Evolutionary conservation across 2,329 filamentous ascomycete genomes (phyloP), one percentile per base, ranked within the genome.

Genomic region (Clonostachys byssicola): DNA sequence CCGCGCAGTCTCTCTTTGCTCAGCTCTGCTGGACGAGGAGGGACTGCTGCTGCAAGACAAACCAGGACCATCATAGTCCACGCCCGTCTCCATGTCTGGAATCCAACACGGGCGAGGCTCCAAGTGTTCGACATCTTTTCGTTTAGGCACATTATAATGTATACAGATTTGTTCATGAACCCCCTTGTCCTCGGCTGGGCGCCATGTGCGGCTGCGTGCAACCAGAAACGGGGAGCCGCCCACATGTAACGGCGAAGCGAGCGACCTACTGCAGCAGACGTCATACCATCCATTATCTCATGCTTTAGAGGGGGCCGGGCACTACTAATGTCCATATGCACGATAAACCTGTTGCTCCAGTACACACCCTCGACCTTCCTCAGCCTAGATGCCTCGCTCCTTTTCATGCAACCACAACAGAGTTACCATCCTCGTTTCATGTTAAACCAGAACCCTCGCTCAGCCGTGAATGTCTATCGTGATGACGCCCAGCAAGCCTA

Each of bases 31-130:
- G 51, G 42, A 16, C 42, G 8, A 6, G 41, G 36, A 10, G 12
- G 34, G 23, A 14, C 9, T 20, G 47, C 51, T 55, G 63, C 62
- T 75, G 72, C 73, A 56, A 76, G 66, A 76, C 56, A 46, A 54
- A 61, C 41, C 51, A 51, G 73, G 72, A 67, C 73, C 73, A 73
- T 77, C 73, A 77, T 77, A 77, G 73, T 77, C 73, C 73, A 59
- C 63, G 72, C 63, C 72, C 63, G 68, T 70, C 63, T 65, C 47
- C 17, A 36, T 39, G 40, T 40, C 38, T 35, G 20, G 17, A 50
- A 55, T 56, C 47, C 60, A 55, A 75, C 73, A 64, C 65, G 66
- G 71, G 71, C 70, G 72, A 68, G 73, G 73, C 73, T 77, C 73
- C 73, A 54, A 62, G 71, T 60, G 60, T 71, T 72, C 73, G 54